A percentile compares a stretch with the other conserved stretches of the same genome.
Conservation (phyloP, 345 rosid species). For the Citrus mangshanensis region DNA sequence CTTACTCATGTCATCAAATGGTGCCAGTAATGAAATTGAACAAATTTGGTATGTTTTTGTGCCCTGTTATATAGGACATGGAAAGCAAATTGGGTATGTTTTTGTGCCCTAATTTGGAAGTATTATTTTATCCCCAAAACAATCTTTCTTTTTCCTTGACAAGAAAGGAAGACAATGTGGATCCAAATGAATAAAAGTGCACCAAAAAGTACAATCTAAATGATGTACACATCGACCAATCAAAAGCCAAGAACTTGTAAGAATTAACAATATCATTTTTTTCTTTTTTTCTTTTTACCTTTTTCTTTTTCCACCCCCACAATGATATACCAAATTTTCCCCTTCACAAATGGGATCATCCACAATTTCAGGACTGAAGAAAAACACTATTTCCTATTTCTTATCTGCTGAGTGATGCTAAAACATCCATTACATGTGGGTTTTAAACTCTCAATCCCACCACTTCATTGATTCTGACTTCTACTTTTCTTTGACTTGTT, state of each 20-base stretch:
- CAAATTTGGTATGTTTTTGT: too few species aligned
- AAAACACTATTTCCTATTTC: slow-evolving; percentile 28
- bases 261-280: slow-evolving; percentile 18
- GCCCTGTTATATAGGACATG: background rate
- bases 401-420: slow-evolving; percentile 21
- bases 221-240: slow-evolving; percentile 12
- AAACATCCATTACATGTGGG: slow-evolving; percentile 22
- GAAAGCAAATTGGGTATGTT: too few species aligned
- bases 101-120: too few species aligned
- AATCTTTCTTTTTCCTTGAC: too few species aligned
- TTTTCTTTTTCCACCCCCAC: slow-evolving; percentile 20
- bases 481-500: slow-evolving; percentile 64
- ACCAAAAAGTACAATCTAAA: background rate
- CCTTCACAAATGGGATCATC: slow-evolving; percentile 13
- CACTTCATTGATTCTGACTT: slow-evolving; percentile 42
- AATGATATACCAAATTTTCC: slow-evolving; percentile 28
- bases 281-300: background rate
- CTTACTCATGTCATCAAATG: too few species aligned
- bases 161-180: too few species aligned
- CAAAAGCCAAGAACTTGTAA: slow-evolving; percentile 22
- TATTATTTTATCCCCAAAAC: background rate
- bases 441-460: slow-evolving; percentile 9
- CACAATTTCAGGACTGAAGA: slow-evolving; percentile 24
- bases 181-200: background rate
- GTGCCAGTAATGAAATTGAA: too few species aligned